phyloP scores from a whole-genome alignment of 176 grass and related monocot genomes.

The Triticum timopheevii region DNA sequence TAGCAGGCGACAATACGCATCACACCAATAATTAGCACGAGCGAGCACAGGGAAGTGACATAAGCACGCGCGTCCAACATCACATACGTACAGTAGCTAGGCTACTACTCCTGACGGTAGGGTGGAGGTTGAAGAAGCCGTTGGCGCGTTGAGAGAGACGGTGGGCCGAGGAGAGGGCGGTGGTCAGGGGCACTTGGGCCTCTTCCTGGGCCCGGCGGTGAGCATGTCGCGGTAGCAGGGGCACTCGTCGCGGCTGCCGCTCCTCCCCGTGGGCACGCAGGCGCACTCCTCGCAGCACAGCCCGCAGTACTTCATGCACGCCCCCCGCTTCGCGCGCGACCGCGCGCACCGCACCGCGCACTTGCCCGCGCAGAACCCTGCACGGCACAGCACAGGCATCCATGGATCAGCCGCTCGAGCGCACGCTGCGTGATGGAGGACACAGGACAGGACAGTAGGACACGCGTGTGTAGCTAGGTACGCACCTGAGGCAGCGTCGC shows the following conservation, averaged over 20 bases:
- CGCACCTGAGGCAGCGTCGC: slow-evolving; percentile 37
- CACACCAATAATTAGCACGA: background rate
- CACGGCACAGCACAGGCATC: background rate
- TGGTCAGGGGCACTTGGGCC: slow-evolving; percentile 44
- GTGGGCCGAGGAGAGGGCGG: background rate
- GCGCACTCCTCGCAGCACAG: slow-evolving; percentile 67
- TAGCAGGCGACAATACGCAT: too few species aligned
- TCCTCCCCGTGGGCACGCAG: slow-evolving; percentile 48
- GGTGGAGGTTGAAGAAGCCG: background rate
- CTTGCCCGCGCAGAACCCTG: slow-evolving; percentile 58
- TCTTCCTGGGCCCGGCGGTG: slow-evolving; percentile 36
- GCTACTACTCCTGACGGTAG: too few species aligned
- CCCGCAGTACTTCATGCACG: slow-evolving; percentile 48
- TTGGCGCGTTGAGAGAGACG: background rate
- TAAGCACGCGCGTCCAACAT: background rate
- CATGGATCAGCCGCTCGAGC: background rate
- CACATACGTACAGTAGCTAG: too few species aligned
- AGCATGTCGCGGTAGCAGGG: slow-evolving; percentile 71
- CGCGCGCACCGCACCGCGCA: slow-evolving; percentile 44
- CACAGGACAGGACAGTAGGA: too few species aligned
- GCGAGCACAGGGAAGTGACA: background rate
- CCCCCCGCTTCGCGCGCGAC: background rate
- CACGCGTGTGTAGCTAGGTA: too few species aligned
- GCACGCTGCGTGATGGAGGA: too few species aligned
- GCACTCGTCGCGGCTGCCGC: slow-evolving; percentile 45